Evolutionary conservation across 2,329 filamentous ascomycete species (phyloP).

Genomic region (Plenodomus tracheiphilus): DNA sequence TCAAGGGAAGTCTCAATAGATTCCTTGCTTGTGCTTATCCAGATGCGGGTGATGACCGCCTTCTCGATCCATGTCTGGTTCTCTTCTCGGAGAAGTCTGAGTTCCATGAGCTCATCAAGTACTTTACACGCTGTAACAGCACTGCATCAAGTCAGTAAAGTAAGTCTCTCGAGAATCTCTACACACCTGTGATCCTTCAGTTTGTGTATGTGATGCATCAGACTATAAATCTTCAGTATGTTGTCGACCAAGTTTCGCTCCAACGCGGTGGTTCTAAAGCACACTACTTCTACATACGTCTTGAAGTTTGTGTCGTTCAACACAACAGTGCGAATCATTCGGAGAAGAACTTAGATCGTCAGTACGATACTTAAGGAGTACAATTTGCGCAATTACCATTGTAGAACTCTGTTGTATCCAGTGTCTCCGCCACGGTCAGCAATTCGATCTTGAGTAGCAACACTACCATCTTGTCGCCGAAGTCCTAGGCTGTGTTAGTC

Average conservation of each 20-base stretch:
- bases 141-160: constrained; percentile 29
- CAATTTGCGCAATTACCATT: constrained; percentile 33
- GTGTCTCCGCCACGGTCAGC: constrained; percentile 51
- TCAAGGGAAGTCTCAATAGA: constrained; percentile 41
- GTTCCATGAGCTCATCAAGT: constrained; percentile 66
- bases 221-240: constrained; percentile 21
- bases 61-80: constrained; percentile 68
- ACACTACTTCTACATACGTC: constrained; percentile 45
- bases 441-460: constrained; percentile 70
- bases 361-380: constrained; percentile 6
- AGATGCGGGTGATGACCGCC: constrained; percentile 67
- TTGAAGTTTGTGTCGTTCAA: constrained; percentile 67
- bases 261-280: background rate
- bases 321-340: constrained; percentile 64
- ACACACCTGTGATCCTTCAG: constrained; percentile 53
- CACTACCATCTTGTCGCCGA: constrained; percentile 67
- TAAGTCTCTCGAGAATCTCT: background rate
- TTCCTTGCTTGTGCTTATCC: constrained; percentile 61
- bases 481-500: constrained; percentile 42
- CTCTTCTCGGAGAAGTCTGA: constrained; percentile 57
- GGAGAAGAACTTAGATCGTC: constrained; percentile 54
- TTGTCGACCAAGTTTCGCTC: background rate
- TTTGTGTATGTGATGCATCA: constrained; percentile 70
- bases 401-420: constrained; percentile 48
- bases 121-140: constrained; percentile 47